Evolutionary conservation across 2,329 filamentous ascomycete species (phyloP), one percentile per base, ranked within the genome.

Genomic region (Fusarium odoratissimum): DNA sequence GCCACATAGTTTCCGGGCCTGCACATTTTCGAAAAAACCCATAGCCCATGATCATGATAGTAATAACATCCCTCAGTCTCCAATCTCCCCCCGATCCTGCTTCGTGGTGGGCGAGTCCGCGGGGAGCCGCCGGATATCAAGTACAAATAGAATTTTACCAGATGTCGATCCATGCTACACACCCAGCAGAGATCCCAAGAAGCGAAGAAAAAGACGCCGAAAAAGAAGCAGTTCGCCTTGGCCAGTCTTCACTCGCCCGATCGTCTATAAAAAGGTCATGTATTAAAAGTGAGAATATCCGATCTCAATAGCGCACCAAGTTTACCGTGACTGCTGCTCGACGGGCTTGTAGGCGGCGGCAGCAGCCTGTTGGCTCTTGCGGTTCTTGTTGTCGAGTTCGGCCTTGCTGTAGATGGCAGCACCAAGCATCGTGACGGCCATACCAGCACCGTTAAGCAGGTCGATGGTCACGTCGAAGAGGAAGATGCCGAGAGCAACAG

Each of bases 341-440:
- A 83, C 76, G 25, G 81, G 77, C 73, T 82, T 81, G 74, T 83
- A 83, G 30, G 76, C 74, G 8, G 64, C 52, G 66, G 78, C 78
- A 61, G 82, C 82, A 40, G 76, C 67, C 72, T 79, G 75, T 45
- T 74, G 72, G 57, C 56, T 72, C 71, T 74, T 74, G 57, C 72
- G 72, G 60, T 72, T 78, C 80, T 85, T 87, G 75, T 84, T 83
- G 74, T 87, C 84, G 41, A 89, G 80, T 79, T 89, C 88, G 21
- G 88, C 86, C 75, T 86, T 86, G 80, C 86, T 88, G 81, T 90
- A 90, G 79, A 86, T 87, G 17, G 84, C 87, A 13, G 87, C 88
- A 40, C 88, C 88, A 14, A 83, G 72, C 79, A 90, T 83, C 11
- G 88, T 88, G 30, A 90, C 81, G 28, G 81, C 72, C 85, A 89